Evolutionary conservation across 192 early-diverging fungal species (phyloP), one percentile per base, ranked within the genome.

Genomic region (Linderina pennispora): DNA sequence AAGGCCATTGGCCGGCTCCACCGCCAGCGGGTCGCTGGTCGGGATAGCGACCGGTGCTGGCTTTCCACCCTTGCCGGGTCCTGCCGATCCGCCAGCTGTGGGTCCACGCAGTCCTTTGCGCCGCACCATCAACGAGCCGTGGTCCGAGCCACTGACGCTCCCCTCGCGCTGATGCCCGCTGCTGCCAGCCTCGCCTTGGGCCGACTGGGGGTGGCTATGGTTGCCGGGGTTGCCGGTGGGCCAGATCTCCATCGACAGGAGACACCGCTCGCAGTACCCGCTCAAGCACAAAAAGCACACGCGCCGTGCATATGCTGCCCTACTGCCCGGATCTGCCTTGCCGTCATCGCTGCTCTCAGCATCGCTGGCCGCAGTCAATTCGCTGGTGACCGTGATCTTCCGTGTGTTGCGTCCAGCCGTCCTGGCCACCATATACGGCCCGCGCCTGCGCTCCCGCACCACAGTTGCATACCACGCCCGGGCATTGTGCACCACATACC

Each of bases 241-340:
- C 67, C 67, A 70, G 24, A 70, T 70, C 20, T 58, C 48, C 67
- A 70, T 51, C 15, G 67, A 71, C 36, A 71, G 16, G 19, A 63
- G 33, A 15, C 67, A 71, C 9, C 60, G 59, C 56, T 59, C 60
- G 51, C 67, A 71, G 48, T 20, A 59, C 3, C 67, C 67, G 36
- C 67, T 43, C 0, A 71, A 48, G 23, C 67, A 71, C 51, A 71
- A 39, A 37, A 71, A 71, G 19, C 67, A 71, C 47, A 63, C 43
- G 35, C 67, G 59, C 4, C 62, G 60, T 0, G 60, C 54, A 15
- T 55, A 59, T 2, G 60, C 42, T 21, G 50, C 55, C 11, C 11
- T 31, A 11, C 28, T 31, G 28, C 28, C 28, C n/a, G n/a, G n/a
- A n/a, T 31, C 28, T 11, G 28, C 28, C 11, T 31, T 31, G 28